These are phyloP conservation scores for Ophiorrhiza pumila DNA, from an alignment of 257 asterid species.

Conservation along the genomic window DNA sequence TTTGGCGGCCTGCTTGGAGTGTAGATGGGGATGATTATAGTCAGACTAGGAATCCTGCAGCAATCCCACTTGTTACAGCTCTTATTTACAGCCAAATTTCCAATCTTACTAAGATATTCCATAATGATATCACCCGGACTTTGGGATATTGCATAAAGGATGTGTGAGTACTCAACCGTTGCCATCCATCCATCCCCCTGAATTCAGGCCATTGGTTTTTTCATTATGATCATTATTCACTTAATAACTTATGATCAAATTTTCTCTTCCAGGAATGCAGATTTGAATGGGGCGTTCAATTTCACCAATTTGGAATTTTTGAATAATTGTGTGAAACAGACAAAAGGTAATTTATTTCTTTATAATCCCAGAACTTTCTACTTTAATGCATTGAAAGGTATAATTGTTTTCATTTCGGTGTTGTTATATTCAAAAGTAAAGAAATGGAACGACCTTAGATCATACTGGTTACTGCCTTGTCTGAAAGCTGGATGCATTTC, in stretches of 20 bases:
- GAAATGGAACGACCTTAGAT: not conserved
- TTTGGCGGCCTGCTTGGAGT: constrained; percentile 41
- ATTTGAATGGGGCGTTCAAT: constrained; percentile 75
- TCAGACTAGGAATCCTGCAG: constrained; percentile 42
- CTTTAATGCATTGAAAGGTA: too few species aligned
- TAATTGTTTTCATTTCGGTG: not conserved
- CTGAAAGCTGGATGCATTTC: not conserved
- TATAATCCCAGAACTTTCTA: not conserved
- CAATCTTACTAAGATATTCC: constrained; percentile 68
- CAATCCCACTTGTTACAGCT: constrained; percentile 54
- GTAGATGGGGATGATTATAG: constrained; percentile 46
- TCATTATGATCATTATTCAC: constrained; percentile 10
- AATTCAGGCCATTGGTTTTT: not conserved
- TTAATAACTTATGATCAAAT: not conserved
- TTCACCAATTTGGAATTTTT: constrained; percentile 75
- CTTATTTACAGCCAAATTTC: constrained; percentile 70
- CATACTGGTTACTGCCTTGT: not conserved
- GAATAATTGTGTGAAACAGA: constrained; percentile 65
- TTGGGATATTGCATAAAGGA: constrained; percentile 76
- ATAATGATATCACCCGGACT: constrained; percentile 50
- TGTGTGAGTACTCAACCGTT: constrained; percentile 55
- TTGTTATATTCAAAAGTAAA: not conserved
- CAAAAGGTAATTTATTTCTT: constrained; percentile 43
- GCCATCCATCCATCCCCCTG: not conserved
- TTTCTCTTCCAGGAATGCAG: constrained; percentile 57